A percentile compares a stretch with the other conserved stretches of the same genome.
These are phyloP conservation scores for Alternaria alternata DNA, from an alignment of 2,329 filamentous ascomycete species.

Conservation along the genomic window DNA sequence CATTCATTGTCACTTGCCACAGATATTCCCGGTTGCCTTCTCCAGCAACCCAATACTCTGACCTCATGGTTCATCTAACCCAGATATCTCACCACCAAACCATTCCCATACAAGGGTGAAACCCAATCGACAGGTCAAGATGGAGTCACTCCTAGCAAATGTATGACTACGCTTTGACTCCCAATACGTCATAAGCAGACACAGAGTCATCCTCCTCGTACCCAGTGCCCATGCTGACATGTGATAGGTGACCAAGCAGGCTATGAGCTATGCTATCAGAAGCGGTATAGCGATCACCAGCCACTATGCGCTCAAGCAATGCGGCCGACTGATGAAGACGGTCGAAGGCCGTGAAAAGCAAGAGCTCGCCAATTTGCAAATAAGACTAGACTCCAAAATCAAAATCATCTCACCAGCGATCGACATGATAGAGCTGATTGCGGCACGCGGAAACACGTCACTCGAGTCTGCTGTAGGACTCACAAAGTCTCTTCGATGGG, in stretches of 20 bases:
- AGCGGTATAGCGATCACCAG: slow-evolving; percentile 85
- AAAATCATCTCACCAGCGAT: slow-evolving; percentile 90
- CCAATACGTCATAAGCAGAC: slow-evolving; percentile 4
- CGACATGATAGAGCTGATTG: slow-evolving; percentile 89
- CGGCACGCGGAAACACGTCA: slow-evolving; percentile 77
- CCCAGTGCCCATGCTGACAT: slow-evolving; percentile 11
- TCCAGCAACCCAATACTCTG: not conserved
- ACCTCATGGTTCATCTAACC: slow-evolving; percentile 8
- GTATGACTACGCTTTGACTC: slow-evolving; percentile 50
- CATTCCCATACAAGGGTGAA: slow-evolving; percentile 5
- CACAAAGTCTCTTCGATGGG: slow-evolving; percentile 81
- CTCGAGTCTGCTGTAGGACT: slow-evolving; percentile 86
- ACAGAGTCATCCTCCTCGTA: not conserved
- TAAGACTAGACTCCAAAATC: slow-evolving; percentile 83
- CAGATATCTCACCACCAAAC: not conserved
- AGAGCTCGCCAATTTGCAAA: slow-evolving; percentile 76
- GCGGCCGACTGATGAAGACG: slow-evolving; percentile 74
- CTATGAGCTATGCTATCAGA: slow-evolving; percentile 90
- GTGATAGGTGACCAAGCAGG: slow-evolving; percentile 73
- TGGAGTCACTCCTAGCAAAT: slow-evolving; percentile 75
- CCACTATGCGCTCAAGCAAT: slow-evolving; percentile 83
- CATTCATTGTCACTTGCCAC: not conserved
- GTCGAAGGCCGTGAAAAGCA: slow-evolving; percentile 75
- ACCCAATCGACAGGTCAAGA: slow-evolving; percentile 52
- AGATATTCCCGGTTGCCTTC: not conserved